Conservation (phyloP, 139 green algal genomes). For the Chlamydomonas sp. region DNA sequence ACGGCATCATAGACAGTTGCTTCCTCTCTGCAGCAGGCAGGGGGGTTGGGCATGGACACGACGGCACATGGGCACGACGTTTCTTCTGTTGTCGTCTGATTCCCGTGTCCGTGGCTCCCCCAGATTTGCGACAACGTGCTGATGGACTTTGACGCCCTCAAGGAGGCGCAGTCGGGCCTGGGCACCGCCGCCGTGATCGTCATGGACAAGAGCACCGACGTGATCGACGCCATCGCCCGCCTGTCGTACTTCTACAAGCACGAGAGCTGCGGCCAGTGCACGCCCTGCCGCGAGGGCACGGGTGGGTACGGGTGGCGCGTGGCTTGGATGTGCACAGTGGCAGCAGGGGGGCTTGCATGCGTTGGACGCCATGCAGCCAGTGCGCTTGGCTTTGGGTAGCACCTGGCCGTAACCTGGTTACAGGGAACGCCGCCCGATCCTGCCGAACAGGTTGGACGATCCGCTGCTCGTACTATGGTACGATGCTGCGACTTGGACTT, state of each 20-base stretch:
- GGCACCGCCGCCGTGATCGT: slow-evolving; percentile 99
- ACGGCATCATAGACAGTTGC: too few relatives aligned
- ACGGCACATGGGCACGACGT: too few relatives aligned
- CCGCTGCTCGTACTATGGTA: too few relatives aligned
- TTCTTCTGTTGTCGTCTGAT: background rate
- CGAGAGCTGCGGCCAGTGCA: slow-evolving; percentile 98
- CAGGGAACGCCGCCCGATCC: too few relatives aligned
- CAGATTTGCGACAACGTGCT: slow-evolving; percentile 78
- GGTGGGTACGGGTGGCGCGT: background rate
- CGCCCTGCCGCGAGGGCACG: slow-evolving; percentile 96
- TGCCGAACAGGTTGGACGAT: too few relatives aligned
- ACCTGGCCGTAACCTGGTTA: too few relatives aligned
- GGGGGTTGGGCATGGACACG: too few relatives aligned
- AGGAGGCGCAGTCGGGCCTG: slow-evolving; percentile 87
- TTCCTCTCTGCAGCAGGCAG: too few relatives aligned
- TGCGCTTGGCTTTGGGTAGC: slow-evolving; percentile 23
- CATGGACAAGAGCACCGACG: slow-evolving; percentile 98
- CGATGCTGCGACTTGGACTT: background rate
- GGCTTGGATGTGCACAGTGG: too few relatives aligned
- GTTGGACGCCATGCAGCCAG: too few relatives aligned
- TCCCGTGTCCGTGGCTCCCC: too few relatives aligned
- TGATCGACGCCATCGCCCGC: slow-evolving; percentile 94
- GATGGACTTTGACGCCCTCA: slow-evolving; percentile 99
- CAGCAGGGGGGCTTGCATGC: too few relatives aligned
- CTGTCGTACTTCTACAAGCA: slow-evolving; percentile 99